Percentiles rank a stretch among this genome's conserved stretches.
Evolutionary conservation across 805 yeast species (phyloP).

Genomic region (Schwanniomyces sp.): DNA sequence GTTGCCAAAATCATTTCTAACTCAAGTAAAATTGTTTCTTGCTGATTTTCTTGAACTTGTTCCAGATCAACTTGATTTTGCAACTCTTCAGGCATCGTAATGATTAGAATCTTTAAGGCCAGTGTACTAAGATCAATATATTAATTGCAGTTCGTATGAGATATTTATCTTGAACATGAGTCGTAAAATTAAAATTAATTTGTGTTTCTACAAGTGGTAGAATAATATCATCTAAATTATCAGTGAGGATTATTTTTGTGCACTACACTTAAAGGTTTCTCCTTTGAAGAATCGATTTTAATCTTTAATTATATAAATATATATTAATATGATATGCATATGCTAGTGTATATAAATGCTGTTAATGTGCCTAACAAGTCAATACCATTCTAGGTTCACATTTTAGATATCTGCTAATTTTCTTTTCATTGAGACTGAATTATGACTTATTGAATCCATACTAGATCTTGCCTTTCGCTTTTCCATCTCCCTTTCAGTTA

Average conservation of each 20-base stretch:
- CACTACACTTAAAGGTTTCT: not conserved
- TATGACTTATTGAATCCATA: not conserved
- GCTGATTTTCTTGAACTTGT: constrained; percentile 11
- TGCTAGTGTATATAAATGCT: constrained; percentile 1
- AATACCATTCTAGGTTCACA: not conserved
- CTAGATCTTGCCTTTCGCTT: constrained; percentile 5
- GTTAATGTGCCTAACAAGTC: not conserved
- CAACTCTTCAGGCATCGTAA: constrained; percentile 15
- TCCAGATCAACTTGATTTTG: constrained; percentile 5
- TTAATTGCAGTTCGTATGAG: too few relatives aligned
- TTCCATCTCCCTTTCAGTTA: constrained; percentile 20
- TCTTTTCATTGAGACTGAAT: not conserved
- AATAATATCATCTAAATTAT: too few relatives aligned
- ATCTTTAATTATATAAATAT: too few relatives aligned
- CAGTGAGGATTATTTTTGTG: not conserved
- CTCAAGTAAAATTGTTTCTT: constrained; percentile 28
- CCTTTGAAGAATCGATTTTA: not conserved
- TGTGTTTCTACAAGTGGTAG: too few relatives aligned
- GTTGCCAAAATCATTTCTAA: constrained; percentile 35
- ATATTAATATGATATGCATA: not conserved
- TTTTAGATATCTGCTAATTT: not conserved
- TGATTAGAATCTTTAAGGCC: too few relatives aligned
- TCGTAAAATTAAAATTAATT: too few relatives aligned
- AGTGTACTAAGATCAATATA: too few relatives aligned
- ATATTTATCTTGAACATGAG: too few relatives aligned